phyloP scores from a whole-genome alignment of 2,329 filamentous ascomycete species.

The Colletotrichum trifolii region DNA sequence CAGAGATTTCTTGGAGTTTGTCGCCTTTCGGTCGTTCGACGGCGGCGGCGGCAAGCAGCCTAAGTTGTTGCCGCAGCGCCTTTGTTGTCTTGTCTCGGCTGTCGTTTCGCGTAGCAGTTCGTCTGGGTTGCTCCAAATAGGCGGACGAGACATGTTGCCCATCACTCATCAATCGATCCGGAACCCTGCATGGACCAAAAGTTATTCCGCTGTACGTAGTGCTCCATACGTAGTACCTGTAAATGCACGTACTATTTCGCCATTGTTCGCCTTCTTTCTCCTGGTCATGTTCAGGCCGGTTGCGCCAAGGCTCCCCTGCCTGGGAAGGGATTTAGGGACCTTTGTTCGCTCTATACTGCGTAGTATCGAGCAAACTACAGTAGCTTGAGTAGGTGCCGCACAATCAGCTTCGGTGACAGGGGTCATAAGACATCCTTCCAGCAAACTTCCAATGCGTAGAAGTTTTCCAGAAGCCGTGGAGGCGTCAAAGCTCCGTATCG shows the following conservation, averaged over 20 bases:
- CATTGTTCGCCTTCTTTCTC: constrained; percentile 10
- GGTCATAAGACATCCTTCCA: constrained; percentile 25
- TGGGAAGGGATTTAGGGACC: constrained; percentile 16
- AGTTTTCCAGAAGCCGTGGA: constrained; percentile 36
- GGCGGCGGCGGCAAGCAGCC: constrained; percentile 14
- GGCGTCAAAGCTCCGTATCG: constrained; percentile 24
- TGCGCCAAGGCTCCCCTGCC: constrained; percentile 23
- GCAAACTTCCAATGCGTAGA: constrained; percentile 24
- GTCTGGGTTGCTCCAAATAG: constrained; percentile 22
- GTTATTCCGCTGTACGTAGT: neutral
- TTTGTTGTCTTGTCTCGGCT: constrained; percentile 26
- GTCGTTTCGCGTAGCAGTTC: constrained; percentile 27
- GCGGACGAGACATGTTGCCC: constrained; percentile 25
- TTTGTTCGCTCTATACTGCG: constrained; percentile 17
- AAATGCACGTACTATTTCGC: neutral
- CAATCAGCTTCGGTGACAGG: constrained; percentile 12
- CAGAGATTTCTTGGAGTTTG: too few relatives aligned
- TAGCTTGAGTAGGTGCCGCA: neutral
- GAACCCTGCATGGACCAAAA: constrained; percentile 23
- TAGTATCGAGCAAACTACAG: too few relatives aligned
- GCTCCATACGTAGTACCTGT: neutral
- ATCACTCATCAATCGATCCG: constrained; percentile 25
- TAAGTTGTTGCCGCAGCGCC: neutral
- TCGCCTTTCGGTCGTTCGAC: neutral
- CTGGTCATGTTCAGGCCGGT: neutral